Percentiles rank a stretch among this genome's conserved stretches.
Evolutionary conservation across 495 filamentous ascomycete species (phyloP).

Genomic region (Friedmanniomyces simplex): DNA sequence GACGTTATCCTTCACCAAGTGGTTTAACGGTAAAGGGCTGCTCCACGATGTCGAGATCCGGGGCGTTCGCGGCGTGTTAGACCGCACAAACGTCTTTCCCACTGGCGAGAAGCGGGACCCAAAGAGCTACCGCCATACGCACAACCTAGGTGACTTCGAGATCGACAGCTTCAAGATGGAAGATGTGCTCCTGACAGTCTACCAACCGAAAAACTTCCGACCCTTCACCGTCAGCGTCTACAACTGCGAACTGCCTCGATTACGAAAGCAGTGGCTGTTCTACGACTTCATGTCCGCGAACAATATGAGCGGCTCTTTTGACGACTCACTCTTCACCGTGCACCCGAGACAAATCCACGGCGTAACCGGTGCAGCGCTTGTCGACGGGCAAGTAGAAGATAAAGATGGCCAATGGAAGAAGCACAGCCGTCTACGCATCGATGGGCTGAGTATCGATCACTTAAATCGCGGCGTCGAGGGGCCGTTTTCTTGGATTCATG

Average conservation of each 20-base stretch:
- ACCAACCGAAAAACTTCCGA: conserved; percentile 81
- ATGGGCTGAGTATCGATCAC: conserved; percentile 90
- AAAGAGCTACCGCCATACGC: conserved; percentile 74
- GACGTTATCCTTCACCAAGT: conserved; percentile 91
- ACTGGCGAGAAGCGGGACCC: conserved; percentile 64
- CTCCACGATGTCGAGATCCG: conserved; percentile 87
- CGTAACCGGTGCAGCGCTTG: conserved; percentile 47
- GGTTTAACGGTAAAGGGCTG: conserved; percentile 93
- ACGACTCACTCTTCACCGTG: conserved; percentile 93
- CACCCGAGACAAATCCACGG: conserved; percentile 84
- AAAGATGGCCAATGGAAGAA: conserved; percentile 71
- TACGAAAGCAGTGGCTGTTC: conserved; percentile 93
- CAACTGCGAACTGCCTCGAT: conserved; percentile 82
- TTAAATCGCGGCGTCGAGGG: conserved; percentile 89
- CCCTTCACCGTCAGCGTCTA: conserved; percentile 93
- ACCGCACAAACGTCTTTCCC: conserved; percentile 72
- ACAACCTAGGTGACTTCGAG: conserved; percentile 89
- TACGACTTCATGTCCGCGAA: conserved; percentile 95
- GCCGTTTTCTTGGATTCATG: conserved; percentile 94
- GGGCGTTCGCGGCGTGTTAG: conserved; percentile 91
- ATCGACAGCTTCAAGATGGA: conserved; percentile 93
- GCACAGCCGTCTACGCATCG: conserved; percentile 78
- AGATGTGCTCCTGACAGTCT: conserved; percentile 81
- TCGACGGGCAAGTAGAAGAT: conserved; percentile 41
- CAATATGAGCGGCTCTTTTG: conserved; percentile 90